Evolutionary conservation across 148 eudicot genomes (phyloP).

Genomic region (Rhododendron henanense): DNA sequence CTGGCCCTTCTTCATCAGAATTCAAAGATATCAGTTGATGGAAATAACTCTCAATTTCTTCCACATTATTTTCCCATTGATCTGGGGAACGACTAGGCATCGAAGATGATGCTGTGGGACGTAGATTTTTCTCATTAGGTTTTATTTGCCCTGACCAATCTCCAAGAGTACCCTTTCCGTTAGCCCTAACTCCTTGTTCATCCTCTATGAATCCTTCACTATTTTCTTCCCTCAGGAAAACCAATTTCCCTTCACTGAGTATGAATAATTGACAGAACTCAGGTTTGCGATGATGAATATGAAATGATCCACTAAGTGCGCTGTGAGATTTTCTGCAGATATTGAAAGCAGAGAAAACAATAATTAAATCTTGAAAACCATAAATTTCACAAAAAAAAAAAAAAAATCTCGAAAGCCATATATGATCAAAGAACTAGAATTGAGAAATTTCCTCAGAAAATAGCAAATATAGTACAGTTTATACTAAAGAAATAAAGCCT

Average conservation of each 20-base stretch:
- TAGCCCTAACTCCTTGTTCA: constrained; percentile 46
- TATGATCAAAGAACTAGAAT: background rate
- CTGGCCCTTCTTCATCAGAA: constrained; percentile 27
- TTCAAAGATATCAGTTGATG: constrained; percentile 34
- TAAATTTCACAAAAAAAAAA: background rate
- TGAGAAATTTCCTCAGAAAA: background rate
- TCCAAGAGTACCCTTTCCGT: constrained; percentile 35
- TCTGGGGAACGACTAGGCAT: constrained; percentile 20
- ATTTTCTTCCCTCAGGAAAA: constrained; percentile 46
- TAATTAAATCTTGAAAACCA: background rate
- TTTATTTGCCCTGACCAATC: constrained; percentile 51
- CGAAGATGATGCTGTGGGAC: constrained; percentile 16
- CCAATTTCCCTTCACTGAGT: constrained; percentile 49
- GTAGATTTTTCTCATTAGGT: constrained; percentile 19
- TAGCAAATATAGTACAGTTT: background rate
- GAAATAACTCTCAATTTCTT: constrained; percentile 63
- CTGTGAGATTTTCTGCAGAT: constrained; percentile 48
- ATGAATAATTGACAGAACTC: constrained; percentile 56
- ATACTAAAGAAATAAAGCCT: background rate
- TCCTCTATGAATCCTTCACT: constrained; percentile 48
- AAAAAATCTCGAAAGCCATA: background rate
- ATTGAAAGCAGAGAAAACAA: background rate
- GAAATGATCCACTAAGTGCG: constrained; percentile 41
- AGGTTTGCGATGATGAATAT: constrained; percentile 52
- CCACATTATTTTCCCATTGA: constrained; percentile 45